Conservation (phyloP, 495 filamentous ascomycete genomes). For the Daldinia loculata region DNA sequence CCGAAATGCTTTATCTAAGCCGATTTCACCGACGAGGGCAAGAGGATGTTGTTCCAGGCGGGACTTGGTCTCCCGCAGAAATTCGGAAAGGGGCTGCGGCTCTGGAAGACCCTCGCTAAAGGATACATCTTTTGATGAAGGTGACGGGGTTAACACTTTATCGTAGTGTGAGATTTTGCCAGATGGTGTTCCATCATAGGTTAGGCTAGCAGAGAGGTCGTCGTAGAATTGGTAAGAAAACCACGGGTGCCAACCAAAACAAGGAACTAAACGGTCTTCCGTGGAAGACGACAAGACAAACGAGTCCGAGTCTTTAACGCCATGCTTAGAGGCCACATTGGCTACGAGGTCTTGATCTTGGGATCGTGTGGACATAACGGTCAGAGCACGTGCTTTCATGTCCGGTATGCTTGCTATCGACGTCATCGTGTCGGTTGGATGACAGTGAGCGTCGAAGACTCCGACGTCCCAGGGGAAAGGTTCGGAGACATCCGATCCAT, state of each 20-base stretch:
- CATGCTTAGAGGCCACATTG: slow-evolving; percentile 64
- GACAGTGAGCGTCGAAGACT: slow-evolving; percentile 92
- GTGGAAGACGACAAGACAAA: slow-evolving; percentile 17
- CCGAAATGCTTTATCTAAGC: slow-evolving; percentile 85
- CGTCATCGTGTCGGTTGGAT: slow-evolving; percentile 95
- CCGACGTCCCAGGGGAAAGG: slow-evolving; percentile 85
- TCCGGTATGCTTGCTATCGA: slow-evolving; percentile 69
- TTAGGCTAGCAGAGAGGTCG: slow-evolving; percentile 55
- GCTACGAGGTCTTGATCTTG: slow-evolving; percentile 89
- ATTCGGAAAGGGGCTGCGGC: slow-evolving; percentile 72
- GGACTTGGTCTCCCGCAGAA: slow-evolving; percentile 69
- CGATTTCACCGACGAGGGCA: slow-evolving; percentile 87
- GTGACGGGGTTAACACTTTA: slow-evolving; percentile 68
- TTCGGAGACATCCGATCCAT: slow-evolving; percentile 31
- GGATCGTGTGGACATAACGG: slow-evolving; percentile 86
- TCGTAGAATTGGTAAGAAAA: slow-evolving; percentile 90
- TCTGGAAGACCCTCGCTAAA: slow-evolving; percentile 75
- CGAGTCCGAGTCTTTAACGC: slow-evolving; percentile 35
- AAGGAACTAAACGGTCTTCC: slow-evolving; percentile 67
- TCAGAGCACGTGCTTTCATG: slow-evolving; percentile 82
- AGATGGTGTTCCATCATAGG: slow-evolving; percentile 47
- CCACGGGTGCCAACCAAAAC: slow-evolving; percentile 99
- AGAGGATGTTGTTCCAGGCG: slow-evolving; percentile 70
- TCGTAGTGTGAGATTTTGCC: slow-evolving; percentile 77
- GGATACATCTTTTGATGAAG: slow-evolving; percentile 57